Evolutionary conservation across 164 flowering plant species (phyloP), one percentile per base, ranked within the genome.

Genomic region (Sedum album): DNA sequence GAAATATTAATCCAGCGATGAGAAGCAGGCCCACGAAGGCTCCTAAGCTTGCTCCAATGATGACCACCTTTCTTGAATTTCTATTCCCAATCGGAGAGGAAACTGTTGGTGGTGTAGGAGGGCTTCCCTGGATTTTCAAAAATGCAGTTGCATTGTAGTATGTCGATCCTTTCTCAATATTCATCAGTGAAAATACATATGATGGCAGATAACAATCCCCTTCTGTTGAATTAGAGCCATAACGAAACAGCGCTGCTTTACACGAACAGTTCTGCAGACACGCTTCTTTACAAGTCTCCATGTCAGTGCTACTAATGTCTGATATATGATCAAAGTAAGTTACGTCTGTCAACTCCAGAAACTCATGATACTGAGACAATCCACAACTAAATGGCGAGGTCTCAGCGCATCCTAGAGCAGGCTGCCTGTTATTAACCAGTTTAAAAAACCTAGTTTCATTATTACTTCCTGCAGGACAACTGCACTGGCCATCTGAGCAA

Each of bases 401-500:
- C 61, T 7, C 28, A 55, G 18, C 11, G 21, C 61, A 55, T 18
- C 61, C 61, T 28, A 55, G 30, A 2, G 11, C 11, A 55, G 61
- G 61, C 23, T 55, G 61, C 30, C 61, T 14, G 61, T 14, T 4
- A 55, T 28, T 55, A 1, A 13, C 0, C 30, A 21, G 0, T 10
- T 20, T 18, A 20, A 55, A 55, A 28, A 55, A 55, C 11, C 11
- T 55, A 30, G 9, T 44, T 5, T 26, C 30, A 5, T 42, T 65
- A 7, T 28, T 30, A 0, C 0, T 31, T 26, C 67, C 51, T 18
- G 0, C 41, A 2, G 75, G 80, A 49, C 80, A 77, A 38, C 49
- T 66, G 26, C 79, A 76, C 14, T 68, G 39, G 33, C 78, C 73
- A 21, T 64, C 64, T 3, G 71, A 53, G 67, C 75, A 77, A 30